Base-by-base conservation (phyloP, 768 basidiomycete species). In the Mycena metata region DNA sequence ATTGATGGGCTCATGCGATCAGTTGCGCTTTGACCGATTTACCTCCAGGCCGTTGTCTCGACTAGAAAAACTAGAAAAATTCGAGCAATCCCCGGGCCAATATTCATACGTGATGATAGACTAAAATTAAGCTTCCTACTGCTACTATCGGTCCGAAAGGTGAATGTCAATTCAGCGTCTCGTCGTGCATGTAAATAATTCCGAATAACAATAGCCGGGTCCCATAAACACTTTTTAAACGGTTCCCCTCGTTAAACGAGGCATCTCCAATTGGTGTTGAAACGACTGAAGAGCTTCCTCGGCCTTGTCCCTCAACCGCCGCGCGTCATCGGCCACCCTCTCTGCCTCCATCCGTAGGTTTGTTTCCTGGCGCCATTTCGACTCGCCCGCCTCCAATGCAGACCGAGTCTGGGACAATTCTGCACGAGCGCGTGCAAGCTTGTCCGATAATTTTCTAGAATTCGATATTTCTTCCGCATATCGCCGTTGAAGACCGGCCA, bases 391-490 rank as follows among this genome's bases (percentile, higher is more conserved):
- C 74, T 85, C 84, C 30, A 92, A 78, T 23, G 85, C 83, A 43
- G 88, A 82, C 72, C 86, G 85, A 35, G 86, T 82, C 60, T 88
- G 81, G 55, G 88, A 83, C 1, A 84, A 83, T 69, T 93, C 91
- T 42, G 87, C 81, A 69, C 91, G 88, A 11, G 86, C 88, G 67
- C 89, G 86, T 11, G 86, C 82, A n/a, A 94, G 83, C 73, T 93
- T 89, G 74, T 91, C 91, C 19, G 91, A 86, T 68, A 94, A 83
- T 64, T 87, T 83, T 60, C 89, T 78, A 3, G 90, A 90, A 33
- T 88, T 83, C 7, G 88, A 88, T 63, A 90, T 85, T 8, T 91
- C 90, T 69, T 93, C 90, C 23, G 90, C 84, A 19, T 91, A 87
- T 75, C 92, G 90, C 61, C 88, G 85, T 52, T 90, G 87, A 62